These are phyloP conservation scores for Botryotinia calthae DNA, from an alignment of 2,329 filamentous ascomycete species.

Conservation along the genomic window DNA sequence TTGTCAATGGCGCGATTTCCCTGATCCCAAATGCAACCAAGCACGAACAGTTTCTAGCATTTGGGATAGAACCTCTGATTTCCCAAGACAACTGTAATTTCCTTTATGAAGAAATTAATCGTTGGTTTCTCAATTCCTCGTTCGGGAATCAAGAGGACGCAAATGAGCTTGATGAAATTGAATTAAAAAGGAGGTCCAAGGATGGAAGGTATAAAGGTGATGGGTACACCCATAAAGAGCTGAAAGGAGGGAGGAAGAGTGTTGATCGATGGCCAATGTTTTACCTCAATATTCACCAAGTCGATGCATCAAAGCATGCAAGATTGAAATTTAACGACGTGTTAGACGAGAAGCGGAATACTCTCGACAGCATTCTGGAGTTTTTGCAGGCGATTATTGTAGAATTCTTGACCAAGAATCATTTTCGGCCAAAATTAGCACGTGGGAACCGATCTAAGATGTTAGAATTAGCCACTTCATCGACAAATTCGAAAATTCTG, in stretches of 20 bases:
- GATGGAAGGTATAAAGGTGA: conserved; percentile 47
- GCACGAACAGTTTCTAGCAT: conserved; percentile 74
- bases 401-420: conserved; percentile 72
- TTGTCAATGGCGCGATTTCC: conserved; percentile 70
- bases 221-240: conserved; percentile 50
- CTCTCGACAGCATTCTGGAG: conserved; percentile 51
- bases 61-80: conserved; percentile 67
- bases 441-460: background rate
- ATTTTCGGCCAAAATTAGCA: conserved; percentile 47
- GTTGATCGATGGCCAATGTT: conserved; percentile 90
- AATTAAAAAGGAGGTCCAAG: conserved; percentile 39
- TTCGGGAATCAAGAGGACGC: conserved; percentile 65
- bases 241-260: conserved; percentile 56
- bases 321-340: conserved; percentile 41
- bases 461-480: background rate
- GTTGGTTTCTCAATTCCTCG: conserved; percentile 68
- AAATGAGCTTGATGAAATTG: conserved; percentile 39
- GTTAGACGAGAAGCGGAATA: conserved; percentile 47
- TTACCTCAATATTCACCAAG: conserved; percentile 63
- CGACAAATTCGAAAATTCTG: background rate
- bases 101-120: conserved; percentile 77
- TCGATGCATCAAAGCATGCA: background rate
- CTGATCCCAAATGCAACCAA: conserved; percentile 67
- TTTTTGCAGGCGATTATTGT: conserved; percentile 67
- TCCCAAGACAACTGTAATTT: conserved; percentile 57